A percentile compares a stretch with the other conserved stretches of the same genome.
Evolutionary conservation across 2,329 filamentous ascomycete genomes (phyloP).

Genomic region (Byssoonygena ceratinophila): DNA sequence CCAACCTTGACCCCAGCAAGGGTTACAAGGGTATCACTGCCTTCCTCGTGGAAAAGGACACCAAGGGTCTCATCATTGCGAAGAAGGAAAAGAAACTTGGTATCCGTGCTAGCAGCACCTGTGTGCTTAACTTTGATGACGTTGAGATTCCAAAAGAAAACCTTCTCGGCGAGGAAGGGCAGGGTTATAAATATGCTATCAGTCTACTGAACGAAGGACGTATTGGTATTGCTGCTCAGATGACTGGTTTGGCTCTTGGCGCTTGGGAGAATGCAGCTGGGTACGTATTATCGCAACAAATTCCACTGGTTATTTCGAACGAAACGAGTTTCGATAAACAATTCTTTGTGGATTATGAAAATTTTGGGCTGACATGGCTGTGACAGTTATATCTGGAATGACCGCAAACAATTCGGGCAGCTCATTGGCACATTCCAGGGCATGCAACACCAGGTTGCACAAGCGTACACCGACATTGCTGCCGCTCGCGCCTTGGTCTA

Average conservation of each 20-base stretch:
- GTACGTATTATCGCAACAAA: slow-evolving; percentile 34
- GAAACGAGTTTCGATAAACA: background rate
- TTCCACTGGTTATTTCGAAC: background rate
- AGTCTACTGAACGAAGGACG: slow-evolving; percentile 86
- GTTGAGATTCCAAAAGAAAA: slow-evolving; percentile 82
- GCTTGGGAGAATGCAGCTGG: slow-evolving; percentile 88
- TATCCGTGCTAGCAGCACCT: slow-evolving; percentile 90
- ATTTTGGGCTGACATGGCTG: background rate
- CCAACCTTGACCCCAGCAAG: slow-evolving; percentile 82
- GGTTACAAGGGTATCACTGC: slow-evolving; percentile 96
- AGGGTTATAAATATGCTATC: slow-evolving; percentile 98
- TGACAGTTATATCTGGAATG: slow-evolving; percentile 82
- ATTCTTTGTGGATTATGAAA: background rate
- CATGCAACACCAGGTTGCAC: slow-evolving; percentile 98
- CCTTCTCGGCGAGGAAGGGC: slow-evolving; percentile 73
- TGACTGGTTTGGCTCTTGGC: slow-evolving; percentile 84
- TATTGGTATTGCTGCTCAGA: slow-evolving; percentile 96
- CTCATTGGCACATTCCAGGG: slow-evolving; percentile 95
- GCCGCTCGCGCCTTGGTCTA: slow-evolving; percentile 87
- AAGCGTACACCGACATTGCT: slow-evolving; percentile 86
- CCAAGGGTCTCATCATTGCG: slow-evolving; percentile 80
- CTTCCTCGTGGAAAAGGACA: slow-evolving; percentile 86
- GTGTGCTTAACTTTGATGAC: slow-evolving; percentile 95
- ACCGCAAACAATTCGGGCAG: slow-evolving; percentile 91
- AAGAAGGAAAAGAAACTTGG: slow-evolving; percentile 99